Evolutionary conservation across 345 rosid species (phyloP), one percentile per base, ranked within the genome.

Genomic region (Camelina sativa): DNA sequence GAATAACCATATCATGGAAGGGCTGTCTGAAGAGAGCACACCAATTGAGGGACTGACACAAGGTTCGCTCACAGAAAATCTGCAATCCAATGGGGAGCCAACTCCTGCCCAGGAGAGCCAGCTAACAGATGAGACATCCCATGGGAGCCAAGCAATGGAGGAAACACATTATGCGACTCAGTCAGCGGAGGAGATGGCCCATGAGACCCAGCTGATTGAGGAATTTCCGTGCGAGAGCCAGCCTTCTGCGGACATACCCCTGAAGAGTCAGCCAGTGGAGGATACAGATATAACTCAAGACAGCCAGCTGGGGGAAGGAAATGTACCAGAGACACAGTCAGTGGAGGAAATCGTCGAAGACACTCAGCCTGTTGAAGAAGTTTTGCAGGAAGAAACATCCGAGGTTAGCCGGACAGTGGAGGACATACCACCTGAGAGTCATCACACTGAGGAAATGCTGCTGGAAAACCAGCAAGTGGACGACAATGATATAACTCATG

Each of bases 21-120:
- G 20, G 56, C 48, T 30, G 71, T 28, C 35, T 7, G 55, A 34
- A 37, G 71, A 65, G 19, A 64, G 41, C 40, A 30, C 43, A 44
- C 46, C 58, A 4, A 64, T 73, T 37, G 65, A 64, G 47, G 78
- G 72, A 55, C 25, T 55, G 78, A 56, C 78, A 2, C 72, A 74
- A 44, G 63, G 43, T 6, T 41, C 54, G n/a, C 54, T 38, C 4
- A 30, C 34, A 63, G 61, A 30, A 41, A 35, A 60, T 50, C 12
- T 48, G 40, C 59, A 71, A 70, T n/a, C 65, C 34, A 46, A 48
- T 58, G 57, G 22, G 15, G 34, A 44, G 44, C 65, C 15, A 46
- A 11, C 35, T 44, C 61, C 40, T 11, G 65, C 40, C 17, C 76
- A 58, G 57, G 75, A 71, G 60, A 38, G 22, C 46, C 67, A 51